Percentiles rank a stretch among this genome's conserved stretches.
Evolutionary conservation across 2,329 filamentous ascomycete genomes (phyloP).

Genomic region (Fusarium duplospermum): DNA sequence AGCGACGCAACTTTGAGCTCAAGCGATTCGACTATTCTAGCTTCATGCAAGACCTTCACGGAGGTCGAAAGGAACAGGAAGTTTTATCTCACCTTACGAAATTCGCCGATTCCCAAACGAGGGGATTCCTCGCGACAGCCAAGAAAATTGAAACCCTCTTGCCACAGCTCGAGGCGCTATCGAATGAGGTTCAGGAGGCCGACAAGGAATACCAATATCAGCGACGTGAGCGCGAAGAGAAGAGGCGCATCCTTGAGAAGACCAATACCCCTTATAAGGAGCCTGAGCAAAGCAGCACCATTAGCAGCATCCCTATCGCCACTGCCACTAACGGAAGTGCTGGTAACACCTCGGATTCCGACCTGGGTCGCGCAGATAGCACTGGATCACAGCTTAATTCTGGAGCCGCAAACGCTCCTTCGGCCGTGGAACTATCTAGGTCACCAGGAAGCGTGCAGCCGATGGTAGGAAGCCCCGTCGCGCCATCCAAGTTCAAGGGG

Average conservation of each 20-base stretch:
- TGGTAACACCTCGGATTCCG: constrained; percentile 70
- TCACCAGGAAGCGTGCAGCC: constrained; percentile 66
- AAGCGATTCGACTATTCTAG: constrained; percentile 99
- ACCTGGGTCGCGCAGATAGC: constrained; percentile 79
- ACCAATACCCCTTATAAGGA: constrained; percentile 80
- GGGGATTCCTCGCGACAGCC: constrained; percentile 82
- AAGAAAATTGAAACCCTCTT: constrained; percentile 89
- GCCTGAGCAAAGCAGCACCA: constrained; percentile 68
- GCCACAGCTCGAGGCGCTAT: constrained; percentile 89
- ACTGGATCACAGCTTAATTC: constrained; percentile 74
- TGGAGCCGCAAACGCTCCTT: constrained; percentile 45
- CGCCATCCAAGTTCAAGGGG: constrained; percentile 81
- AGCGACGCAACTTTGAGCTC: constrained; percentile 93
- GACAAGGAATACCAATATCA: constrained; percentile 98
- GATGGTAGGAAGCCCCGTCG: constrained; percentile 62
- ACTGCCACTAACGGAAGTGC: constrained; percentile 58
- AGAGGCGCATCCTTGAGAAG: constrained; percentile 89
- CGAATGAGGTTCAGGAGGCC: constrained; percentile 88
- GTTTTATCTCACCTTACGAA: constrained; percentile 93
- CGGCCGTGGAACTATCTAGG: constrained; percentile 61
- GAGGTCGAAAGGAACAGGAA: constrained; percentile 98
- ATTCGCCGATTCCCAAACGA: constrained; percentile 91
- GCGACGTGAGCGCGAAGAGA: constrained; percentile 94
- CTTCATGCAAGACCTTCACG: constrained; percentile 99
- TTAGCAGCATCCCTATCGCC: constrained; percentile 47